phyloP scores from a whole-genome alignment of 2,329 filamentous ascomycete genomes.

The Nothophoma quercina region DNA sequence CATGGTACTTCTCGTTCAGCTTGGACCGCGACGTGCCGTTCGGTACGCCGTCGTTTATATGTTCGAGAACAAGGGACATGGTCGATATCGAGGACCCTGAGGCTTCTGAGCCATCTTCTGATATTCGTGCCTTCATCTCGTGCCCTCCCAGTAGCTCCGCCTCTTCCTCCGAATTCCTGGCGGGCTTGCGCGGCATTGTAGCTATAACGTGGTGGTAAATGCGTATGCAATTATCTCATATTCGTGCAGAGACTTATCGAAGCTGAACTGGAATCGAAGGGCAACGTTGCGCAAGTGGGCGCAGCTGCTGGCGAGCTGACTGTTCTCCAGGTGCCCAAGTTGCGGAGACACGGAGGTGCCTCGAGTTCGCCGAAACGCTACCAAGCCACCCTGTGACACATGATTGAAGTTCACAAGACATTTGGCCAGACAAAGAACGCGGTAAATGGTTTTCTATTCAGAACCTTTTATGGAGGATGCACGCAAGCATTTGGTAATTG shows the following conservation, averaged over 20 bases:
- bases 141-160: slow-evolving; percentile 53
- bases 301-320: slow-evolving; percentile 2
- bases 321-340: slow-evolving; percentile 13
- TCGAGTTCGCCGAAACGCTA: slow-evolving; percentile 36
- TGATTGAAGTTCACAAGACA: slow-evolving; percentile 18
- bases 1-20: slow-evolving; percentile 47
- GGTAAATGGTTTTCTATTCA: slow-evolving; percentile 36
- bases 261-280: background rate
- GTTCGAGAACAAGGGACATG: slow-evolving; percentile 82
- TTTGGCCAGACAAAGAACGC: slow-evolving; percentile 33
- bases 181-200: slow-evolving; percentile 46
- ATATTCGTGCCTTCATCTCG: slow-evolving; percentile 39
- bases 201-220: slow-evolving; percentile 3
- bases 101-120: slow-evolving; percentile 52
- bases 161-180: slow-evolving; percentile 54
- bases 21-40: slow-evolving; percentile 39
- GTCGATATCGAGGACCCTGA: slow-evolving; percentile 82
- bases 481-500: slow-evolving; percentile 15
- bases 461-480: slow-evolving; percentile 22
- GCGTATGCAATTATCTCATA: slow-evolving; percentile 25
- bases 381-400: slow-evolving; percentile 38
- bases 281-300: background rate
- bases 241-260: background rate
- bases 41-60: slow-evolving; percentile 66
- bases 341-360: slow-evolving; percentile 44